Percentiles rank a stretch among this genome's conserved stretches.
These are phyloP conservation scores for Martiniozyma asiatica DNA, from an alignment of 1,139 yeast species.

Conservation along the genomic window DNA sequence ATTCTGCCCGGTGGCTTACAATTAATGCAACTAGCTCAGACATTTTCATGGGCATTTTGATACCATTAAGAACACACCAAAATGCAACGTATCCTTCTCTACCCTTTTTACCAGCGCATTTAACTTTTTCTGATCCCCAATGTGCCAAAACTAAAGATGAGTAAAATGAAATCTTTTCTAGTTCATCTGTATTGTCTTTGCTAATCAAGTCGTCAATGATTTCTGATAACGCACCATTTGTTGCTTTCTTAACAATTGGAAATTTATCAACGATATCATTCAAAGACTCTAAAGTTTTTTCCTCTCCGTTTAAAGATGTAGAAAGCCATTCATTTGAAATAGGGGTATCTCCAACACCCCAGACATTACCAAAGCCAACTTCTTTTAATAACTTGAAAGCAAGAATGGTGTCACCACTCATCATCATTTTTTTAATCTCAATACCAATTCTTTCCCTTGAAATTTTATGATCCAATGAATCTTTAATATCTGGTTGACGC, in stretches of 20 bases:
- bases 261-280: slow-evolving; percentile 8
- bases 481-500: slow-evolving; percentile 45
- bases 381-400: slow-evolving; percentile 52
- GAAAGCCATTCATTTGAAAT: slow-evolving; percentile 12
- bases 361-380: slow-evolving; percentile 46
- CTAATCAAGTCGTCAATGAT: slow-evolving; percentile 7
- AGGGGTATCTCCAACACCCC: slow-evolving; percentile 29
- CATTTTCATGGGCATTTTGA: slow-evolving; percentile 51
- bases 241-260: slow-evolving; percentile 5
- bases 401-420: slow-evolving; percentile 48
- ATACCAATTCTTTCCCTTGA: slow-evolving; percentile 86
- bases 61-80: slow-evolving; percentile 44
- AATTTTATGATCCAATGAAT: slow-evolving; percentile 57
- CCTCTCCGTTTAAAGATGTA: slow-evolving; percentile 5
- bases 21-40: slow-evolving; percentile 39
- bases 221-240: slow-evolving; percentile 5
- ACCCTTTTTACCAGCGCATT: slow-evolving; percentile 20
- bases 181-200: slow-evolving; percentile 15
- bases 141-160: slow-evolving; percentile 37
- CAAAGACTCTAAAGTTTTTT: slow-evolving; percentile 10
- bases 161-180: slow-evolving; percentile 31
- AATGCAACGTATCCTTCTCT: slow-evolving; percentile 19
- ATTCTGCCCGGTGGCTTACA: slow-evolving; percentile 21
- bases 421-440: slow-evolving; percentile 66
- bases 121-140: slow-evolving; percentile 30